Conservation (phyloP, 148 eudicot genomes). For the Vaccinium corymbosum region DNA sequence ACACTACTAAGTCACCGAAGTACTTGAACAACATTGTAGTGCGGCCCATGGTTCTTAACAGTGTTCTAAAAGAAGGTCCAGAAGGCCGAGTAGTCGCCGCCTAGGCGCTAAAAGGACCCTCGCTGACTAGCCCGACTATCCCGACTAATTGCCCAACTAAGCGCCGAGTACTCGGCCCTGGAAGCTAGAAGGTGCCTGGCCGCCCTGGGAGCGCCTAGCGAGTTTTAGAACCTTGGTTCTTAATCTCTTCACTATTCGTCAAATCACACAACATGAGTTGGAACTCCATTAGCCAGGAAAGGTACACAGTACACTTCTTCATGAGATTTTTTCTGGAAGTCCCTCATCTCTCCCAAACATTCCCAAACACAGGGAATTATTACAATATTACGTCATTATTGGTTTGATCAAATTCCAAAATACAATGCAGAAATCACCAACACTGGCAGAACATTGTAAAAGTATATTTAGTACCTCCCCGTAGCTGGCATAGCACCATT, state of each 20-base stretch:
- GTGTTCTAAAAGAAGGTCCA: too few relatives aligned
- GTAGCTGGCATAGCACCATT: conserved; percentile 96
- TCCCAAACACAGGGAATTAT: neutral
- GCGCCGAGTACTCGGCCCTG: too few relatives aligned
- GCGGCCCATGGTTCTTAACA: neutral
- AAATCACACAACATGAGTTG: neutral
- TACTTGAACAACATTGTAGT: neutral
- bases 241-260: neutral
- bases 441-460: neutral
- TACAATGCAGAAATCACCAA: neutral
- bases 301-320: neutral
- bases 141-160: too few relatives aligned
- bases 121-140: too few relatives aligned
- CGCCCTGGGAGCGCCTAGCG: too few relatives aligned
- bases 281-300: neutral
- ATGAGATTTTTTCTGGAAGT: neutral
- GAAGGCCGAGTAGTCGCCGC: too few relatives aligned
- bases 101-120: too few relatives aligned
- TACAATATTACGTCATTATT: neutral
- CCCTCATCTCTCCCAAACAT: neutral
- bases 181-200: too few relatives aligned
- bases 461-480: conserved; percentile 69
- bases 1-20: neutral
- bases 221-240: too few relatives aligned
- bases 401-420: neutral